Base-by-base conservation (phyloP, 2,329 filamentous ascomycete species). In the Bertia moriformis region DNA sequence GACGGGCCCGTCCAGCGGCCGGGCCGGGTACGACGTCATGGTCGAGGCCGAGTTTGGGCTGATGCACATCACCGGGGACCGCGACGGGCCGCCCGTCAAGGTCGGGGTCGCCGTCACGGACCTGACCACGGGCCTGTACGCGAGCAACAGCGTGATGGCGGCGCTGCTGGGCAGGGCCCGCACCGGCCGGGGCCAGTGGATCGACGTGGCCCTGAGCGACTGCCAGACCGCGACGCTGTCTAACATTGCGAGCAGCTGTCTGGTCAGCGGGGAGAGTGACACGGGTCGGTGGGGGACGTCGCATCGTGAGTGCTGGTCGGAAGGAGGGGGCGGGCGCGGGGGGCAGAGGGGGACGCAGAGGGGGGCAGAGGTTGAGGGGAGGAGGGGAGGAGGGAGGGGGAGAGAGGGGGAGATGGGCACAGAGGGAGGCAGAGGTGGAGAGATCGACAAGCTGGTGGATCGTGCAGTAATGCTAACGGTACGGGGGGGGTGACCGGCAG, bases 1-100 rank as follows among this genome's bases (percentile, higher is more conserved):
- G 49, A 79, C 73, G 12, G 78, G 78, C 0, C 78, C 78, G 0
- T 79, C 80, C 54, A 68, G 66, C 40, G 67, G 72, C 43, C 64
- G 77, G 17, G 77, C 78, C 5, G 78, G 78, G 5, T 83, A 82
- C 58, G 78, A 83, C 54, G 78, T 82, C 38, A 82, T 83, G 76
- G 77, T 82, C 4, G 78, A 82, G 59, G 78, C 77, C 47, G 78
- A 82, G 49, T 71, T 82, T 62, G 78, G 78, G 1, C 55, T 83
- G 41, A 82, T 83, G 78, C 78, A 83, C 53, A 82, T 83, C 42
- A 83, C 78, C 0, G 78, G 78, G 17, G 61, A 69, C 20, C 63
- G 75, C 40, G 71, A 79, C 45, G 73, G 76, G 1, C 69, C 75
- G 3, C 78, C 78, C 1, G 77, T 80, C 13, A 83, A 83, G 54